These are phyloP conservation scores for Blastomyces emzantsi DNA, from an alignment of 2,329 filamentous ascomycete genomes.

Conservation along the genomic window DNA sequence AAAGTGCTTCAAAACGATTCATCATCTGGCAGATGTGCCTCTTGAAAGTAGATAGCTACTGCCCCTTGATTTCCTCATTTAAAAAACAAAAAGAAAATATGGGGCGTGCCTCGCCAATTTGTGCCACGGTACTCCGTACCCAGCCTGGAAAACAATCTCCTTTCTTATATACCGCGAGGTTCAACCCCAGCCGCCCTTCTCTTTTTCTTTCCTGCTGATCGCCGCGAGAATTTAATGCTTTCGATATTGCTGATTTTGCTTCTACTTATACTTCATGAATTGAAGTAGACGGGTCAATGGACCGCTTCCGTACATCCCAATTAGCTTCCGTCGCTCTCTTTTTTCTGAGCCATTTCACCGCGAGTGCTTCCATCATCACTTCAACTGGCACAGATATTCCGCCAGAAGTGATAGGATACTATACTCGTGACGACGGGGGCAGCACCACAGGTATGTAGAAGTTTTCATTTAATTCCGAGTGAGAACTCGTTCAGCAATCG, in stretches of 20 bases:
- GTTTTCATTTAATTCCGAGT: neutral
- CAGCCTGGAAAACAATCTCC: slow-evolving; percentile 3
- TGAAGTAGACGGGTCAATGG: slow-evolving; percentile 5
- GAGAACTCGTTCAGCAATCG: neutral
- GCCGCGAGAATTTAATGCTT: neutral
- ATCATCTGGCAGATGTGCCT: neutral
- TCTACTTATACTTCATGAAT: neutral
- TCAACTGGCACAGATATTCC: neutral
- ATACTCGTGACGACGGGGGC: neutral
- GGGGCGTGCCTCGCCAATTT: neutral
- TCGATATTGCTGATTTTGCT: neutral
- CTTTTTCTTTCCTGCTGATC: neutral
- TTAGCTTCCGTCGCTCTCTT: neutral
- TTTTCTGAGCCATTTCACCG: neutral
- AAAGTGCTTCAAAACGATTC: neutral
- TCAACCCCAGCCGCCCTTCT: neutral
- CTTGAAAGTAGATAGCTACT: neutral
- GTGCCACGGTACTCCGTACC: neutral
- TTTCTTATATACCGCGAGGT: neutral
- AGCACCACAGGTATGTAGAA: neutral
- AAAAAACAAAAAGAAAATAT: slow-evolving; percentile 3
- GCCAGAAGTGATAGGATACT: neutral
- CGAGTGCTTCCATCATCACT: neutral
- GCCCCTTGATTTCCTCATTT: neutral
- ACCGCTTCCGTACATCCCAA: neutral